Base-by-base conservation (phyloP, 345 rosid genomes). In the Geranium rotundifolium region DNA sequence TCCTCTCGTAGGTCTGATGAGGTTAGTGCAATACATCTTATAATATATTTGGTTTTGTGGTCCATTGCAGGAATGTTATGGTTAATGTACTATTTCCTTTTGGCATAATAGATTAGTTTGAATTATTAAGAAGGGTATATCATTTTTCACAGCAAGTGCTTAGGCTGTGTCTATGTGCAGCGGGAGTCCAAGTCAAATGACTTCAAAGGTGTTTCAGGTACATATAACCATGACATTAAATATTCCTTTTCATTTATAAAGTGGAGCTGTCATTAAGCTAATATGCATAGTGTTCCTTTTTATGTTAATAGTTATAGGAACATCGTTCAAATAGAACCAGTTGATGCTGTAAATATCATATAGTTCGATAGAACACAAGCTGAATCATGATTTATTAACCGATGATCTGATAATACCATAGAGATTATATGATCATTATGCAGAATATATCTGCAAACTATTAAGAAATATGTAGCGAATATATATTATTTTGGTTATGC, bases 131-230 rank as follows among this genome's bases (percentile, higher is more conserved):
- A 63, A 23, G 18, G 17, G 18, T 4, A 66, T 71, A 59, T 50
- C 65, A 19, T 80, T 75, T 63, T 69, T 85, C 71, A 56, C 89
- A 93, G 99, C 83, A 93, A 93, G 75, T 93, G 99, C 82, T 86
- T 93, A 61, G 99, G 99, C 63, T 93, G 99, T 67, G 90, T 93
- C 72, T 90, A 71, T 73, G 97, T 93, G 65, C 97, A 93, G 59
- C 81, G 99, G 81, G 99, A 93, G 84, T 91, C 95, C 46, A 93
- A 85, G 71, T 84, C 97, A 54, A 85, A 95, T 49, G 89, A 93
- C 63, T 88, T 85, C 78, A 93, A 84, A 84, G 99, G 99, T 67
- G 97, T 93, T 76, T 81, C 99, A 76, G 96, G 99, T 93, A 79
- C 56, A 34, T 67, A 65, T 61, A 52, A 60, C 60, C 30, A 34